Evolutionary conservation across 257 asterid genomes (phyloP), one percentile per base, ranked within the genome.

Genomic region (Capsicum pubescens): DNA sequence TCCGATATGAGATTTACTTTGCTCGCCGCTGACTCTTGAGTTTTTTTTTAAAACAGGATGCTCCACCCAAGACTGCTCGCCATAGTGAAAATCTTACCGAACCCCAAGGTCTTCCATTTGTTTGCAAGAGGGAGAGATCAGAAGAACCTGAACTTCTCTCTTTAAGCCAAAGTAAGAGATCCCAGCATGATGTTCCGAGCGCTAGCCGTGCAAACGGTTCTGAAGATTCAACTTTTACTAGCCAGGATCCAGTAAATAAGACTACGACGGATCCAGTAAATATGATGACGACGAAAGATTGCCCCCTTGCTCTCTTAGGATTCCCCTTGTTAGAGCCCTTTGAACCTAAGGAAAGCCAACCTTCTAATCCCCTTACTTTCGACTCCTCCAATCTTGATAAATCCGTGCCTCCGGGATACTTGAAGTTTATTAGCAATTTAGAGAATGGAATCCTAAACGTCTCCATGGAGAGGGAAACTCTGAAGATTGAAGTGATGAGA

Each of bases 401-500:
- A 66, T 92, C 98, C 0, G 95, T 94, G 68, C 98, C 98, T 14
- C 98, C 98, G 3, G 98, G 98, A 8, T 94, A 93, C 84, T 56
- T 94, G 83, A 94, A 94, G 72, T 94, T 94, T 48, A 94, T 94
- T 85, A 90, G 88, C 89, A 92, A 94, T 56, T 87, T 94, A 3
- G 98, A 94, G 91, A 89, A 86, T 8, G 97, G 91, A 91, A 90
- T 92, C 39, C 86, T 94, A 44, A 91, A 91, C 32, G 92, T 90
- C 39, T 91, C 98, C 74, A 92, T 94, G 98, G 98, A 92, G 83
- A 84, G 95, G 80, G 98, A 94, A 90, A 91, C 93, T 0, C 77
- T 92, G 86, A 94, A 92, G 93, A 90, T 94, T 84, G 98, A 94
- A 84, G 90, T 94, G 90, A 92, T 94, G 98, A 90, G 98, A 87